A percentile compares a stretch with the other conserved stretches of the same genome.
These are phyloP conservation scores for Heliophila coronopifolia DNA, from an alignment of 441 rosid genomes.

Conservation along the genomic window DNA sequence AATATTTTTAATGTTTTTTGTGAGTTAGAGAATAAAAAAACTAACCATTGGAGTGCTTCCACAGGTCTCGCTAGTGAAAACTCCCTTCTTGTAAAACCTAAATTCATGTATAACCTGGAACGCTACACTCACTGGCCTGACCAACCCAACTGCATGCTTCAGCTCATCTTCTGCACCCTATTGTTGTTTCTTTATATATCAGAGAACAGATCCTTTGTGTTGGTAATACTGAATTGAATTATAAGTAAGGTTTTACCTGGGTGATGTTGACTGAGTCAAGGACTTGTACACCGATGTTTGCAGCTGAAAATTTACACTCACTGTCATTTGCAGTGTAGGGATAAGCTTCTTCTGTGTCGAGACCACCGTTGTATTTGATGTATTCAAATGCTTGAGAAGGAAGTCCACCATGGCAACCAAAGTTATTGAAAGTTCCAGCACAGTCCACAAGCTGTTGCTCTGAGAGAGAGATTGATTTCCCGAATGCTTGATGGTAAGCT, in stretches of 20 bases:
- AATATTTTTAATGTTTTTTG: slow-evolving; percentile 29
- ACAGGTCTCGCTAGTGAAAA: slow-evolving; percentile 54
- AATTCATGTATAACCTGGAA: slow-evolving; percentile 55
- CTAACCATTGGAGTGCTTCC: slow-evolving; percentile 67
- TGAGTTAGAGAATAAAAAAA: background rate
- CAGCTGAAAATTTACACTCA: slow-evolving; percentile 59
- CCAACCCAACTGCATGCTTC: slow-evolving; percentile 64
- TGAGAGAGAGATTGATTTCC: slow-evolving; percentile 62
- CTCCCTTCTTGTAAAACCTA: slow-evolving; percentile 60
- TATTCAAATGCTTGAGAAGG: slow-evolving; percentile 92
- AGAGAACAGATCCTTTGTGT: background rate
- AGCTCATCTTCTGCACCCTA: slow-evolving; percentile 89
- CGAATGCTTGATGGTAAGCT: slow-evolving; percentile 79
- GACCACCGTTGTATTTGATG: slow-evolving; percentile 80
- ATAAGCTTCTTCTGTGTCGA: slow-evolving; percentile 74
- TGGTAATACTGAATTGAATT: background rate
- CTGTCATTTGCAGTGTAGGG: slow-evolving; percentile 57
- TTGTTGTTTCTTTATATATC: background rate
- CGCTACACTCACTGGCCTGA: slow-evolving; percentile 86
- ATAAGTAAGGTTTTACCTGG: slow-evolving; percentile 34
- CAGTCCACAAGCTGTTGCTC: slow-evolving; percentile 96
- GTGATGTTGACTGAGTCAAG: slow-evolving; percentile 64
- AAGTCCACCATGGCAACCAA: slow-evolving; percentile 81
- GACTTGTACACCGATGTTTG: slow-evolving; percentile 66
- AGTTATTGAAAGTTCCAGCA: slow-evolving; percentile 66